Evolutionary conservation across 768 basidiomycete species (phyloP).

Genomic region (Trametes meyenii): DNA sequence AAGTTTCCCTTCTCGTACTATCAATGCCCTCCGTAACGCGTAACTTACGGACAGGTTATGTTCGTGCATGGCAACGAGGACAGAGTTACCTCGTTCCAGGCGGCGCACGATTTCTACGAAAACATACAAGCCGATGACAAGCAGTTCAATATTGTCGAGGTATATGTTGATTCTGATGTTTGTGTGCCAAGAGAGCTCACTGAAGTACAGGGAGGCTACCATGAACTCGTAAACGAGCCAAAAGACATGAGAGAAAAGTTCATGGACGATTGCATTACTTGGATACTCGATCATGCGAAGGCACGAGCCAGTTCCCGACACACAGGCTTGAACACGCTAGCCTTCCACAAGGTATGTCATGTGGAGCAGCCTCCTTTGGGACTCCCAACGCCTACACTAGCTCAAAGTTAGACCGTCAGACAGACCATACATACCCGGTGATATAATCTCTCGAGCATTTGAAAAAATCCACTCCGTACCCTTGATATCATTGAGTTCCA

Average conservation of each 20-base stretch:
- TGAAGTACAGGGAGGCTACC: slow-evolving; percentile 57
- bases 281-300: slow-evolving; percentile 38
- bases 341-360: too few species aligned
- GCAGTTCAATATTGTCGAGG: background rate
- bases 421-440: too few species aligned
- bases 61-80: background rate
- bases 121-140: background rate
- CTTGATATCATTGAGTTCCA: too few species aligned
- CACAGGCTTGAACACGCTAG: too few species aligned
- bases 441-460: too few species aligned
- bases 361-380: too few species aligned
- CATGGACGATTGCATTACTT: slow-evolving; percentile 54
- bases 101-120: background rate
- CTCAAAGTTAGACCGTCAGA: too few species aligned
- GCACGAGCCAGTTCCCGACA: too few species aligned
- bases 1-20: too few species aligned
- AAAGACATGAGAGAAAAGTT: slow-evolving; percentile 64
- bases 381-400: too few species aligned
- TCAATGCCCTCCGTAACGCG: background rate
- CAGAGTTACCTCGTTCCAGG: background rate
- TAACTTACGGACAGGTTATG: background rate
- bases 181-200: too few species aligned
- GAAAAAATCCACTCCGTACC: too few species aligned
- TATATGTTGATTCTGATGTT: slow-evolving; percentile 33
- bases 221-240: slow-evolving; percentile 77